Evolutionary conservation across 169 alveolate species (phyloP).

Genomic region (Plasmodium falciparum): DNA sequence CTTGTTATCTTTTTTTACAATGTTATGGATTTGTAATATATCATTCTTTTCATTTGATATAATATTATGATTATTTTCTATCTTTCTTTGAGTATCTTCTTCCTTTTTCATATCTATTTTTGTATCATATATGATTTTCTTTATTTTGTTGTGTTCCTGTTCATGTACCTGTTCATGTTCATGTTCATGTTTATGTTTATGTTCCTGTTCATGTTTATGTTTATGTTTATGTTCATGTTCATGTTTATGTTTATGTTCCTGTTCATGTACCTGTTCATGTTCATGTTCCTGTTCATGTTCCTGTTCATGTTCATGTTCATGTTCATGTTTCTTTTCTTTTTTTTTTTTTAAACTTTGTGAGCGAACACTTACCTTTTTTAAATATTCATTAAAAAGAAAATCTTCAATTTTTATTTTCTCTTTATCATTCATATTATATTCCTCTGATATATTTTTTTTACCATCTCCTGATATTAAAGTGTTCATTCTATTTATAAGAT

Average conservation of each 20-base stretch:
- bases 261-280: not conserved
- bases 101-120: too few relatives aligned
- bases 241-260: not conserved
- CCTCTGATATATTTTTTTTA: not conserved
- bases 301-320: not conserved
- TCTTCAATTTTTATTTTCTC: conserved; percentile 37
- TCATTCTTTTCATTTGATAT: too few relatives aligned
- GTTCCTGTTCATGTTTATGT: not conserved
- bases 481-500: conserved; percentile 4
- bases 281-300: not conserved
- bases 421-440: conserved; percentile 1
- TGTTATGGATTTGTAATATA: too few relatives aligned
- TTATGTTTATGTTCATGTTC: not conserved
- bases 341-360: conserved; percentile 22
- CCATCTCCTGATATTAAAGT: not conserved
- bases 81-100: too few relatives aligned
- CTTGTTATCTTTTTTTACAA: too few relatives aligned
- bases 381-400: conserved; percentile 56
- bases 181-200: not conserved
- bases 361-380: conserved; percentile 29
- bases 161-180: not conserved
- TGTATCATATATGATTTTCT: too few relatives aligned
- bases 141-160: too few relatives aligned
- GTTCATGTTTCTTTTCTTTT: not conserved
- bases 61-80: too few relatives aligned